Conservation (phyloP, 1,284 basidiomycete species). For the Tilletia walkeri region DNA sequence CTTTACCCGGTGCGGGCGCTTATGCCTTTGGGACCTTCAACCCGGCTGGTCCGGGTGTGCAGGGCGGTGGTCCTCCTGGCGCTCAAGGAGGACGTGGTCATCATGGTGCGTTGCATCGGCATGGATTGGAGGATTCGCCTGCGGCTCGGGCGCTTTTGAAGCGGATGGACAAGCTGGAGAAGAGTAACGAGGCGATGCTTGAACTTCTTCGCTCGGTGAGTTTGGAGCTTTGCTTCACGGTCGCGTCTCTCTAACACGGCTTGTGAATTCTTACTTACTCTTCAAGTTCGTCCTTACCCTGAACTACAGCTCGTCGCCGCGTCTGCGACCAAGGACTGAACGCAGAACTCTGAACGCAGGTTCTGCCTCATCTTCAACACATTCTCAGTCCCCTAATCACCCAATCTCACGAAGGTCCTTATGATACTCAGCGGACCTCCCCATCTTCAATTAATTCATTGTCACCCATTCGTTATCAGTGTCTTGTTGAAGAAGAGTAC, state of each 20-base stretch:
- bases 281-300: background rate
- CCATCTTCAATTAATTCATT: too few species aligned
- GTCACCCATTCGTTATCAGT: too few species aligned
- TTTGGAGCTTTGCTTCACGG: background rate
- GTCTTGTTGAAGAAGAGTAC: too few species aligned
- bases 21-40: background rate
- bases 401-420: too few species aligned
- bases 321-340: conserved; percentile 5
- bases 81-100: background rate
- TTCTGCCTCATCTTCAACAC: too few species aligned
- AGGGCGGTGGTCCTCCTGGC: too few species aligned
- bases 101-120: background rate
- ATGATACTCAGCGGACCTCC: too few species aligned
- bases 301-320: background rate
- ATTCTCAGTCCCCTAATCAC: too few species aligned
- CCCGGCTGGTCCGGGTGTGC: background rate
- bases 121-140: background rate
- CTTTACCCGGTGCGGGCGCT: background rate
- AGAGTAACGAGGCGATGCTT: conserved; percentile 10
- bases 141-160: conserved; percentile 4
- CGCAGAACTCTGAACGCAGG: too few species aligned
- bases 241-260: background rate
- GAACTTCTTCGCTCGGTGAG: conserved; percentile 15
- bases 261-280: background rate
- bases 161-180: conserved; percentile 16